Base-by-base conservation (phyloP, 495 filamentous ascomycete species). In the Daldinia childiae region DNA sequence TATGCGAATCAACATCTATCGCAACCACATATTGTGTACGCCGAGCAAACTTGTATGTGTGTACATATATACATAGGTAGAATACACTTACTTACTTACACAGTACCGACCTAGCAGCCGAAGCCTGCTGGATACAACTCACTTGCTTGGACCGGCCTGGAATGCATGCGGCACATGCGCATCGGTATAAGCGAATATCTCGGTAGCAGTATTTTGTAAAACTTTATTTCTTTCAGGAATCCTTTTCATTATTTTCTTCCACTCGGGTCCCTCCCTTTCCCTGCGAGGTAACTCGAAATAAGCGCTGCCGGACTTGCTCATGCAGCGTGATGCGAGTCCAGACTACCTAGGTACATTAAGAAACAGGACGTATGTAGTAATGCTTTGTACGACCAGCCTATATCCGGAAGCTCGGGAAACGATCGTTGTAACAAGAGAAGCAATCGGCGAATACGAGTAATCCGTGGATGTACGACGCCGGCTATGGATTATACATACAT, bases 401-500 rank as follows among this genome's bases (percentile, higher is more conserved):
- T 41, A 66, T 62, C 56, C 48, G 71, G 71, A 68, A 73, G 61
- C 65, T 73, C 71, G 66, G 61, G 48, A 38, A 54, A 48, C 21
- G 3, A 65, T 61, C 32, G 62, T 54, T 68, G 50, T 58, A 68
- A 21, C 21, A 21, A 12, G 27, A 50, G 50, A 12, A 64, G 17
- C 34, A 48, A 48, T 62, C 50, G 66, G 58, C 58, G 62, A 68
- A 41, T 30, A 39, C 34, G 48, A 58, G 24, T 21, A 15, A 30
- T 58, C 21, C 38, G 30, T 51, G 19, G 34, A 26, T 58, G 34
- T 59, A 55, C 27, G 45, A 41, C 54, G 50, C 27, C 56, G 58
- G 60, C 59, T 65, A 65, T 24, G 2, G 9, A 48, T 48, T 48
- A 48, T 48, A 67, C 58, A 6, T 6, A 26, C 50, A 14, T 29